Base-by-base conservation (phyloP, 192 early-diverging fungal species). In the Entophlyctis luteolus region DNA sequence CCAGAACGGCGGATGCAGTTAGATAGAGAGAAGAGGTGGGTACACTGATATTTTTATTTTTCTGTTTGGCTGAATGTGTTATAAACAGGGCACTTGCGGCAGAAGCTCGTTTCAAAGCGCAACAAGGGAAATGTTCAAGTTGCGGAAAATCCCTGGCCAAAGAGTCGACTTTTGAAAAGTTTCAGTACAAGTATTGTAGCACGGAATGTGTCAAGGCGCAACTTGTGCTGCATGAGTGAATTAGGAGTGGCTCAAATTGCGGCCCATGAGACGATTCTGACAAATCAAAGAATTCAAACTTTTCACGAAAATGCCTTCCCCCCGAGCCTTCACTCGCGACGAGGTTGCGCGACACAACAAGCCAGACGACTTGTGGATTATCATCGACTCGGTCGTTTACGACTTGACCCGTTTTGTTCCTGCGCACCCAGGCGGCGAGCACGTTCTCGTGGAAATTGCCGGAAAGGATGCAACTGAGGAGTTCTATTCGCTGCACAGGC, bases 381-480 rank as follows among this genome's bases (percentile, higher is more conserved):
- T 73, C 27, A 70, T 73, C 49, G 72, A 73, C 36, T 49, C 54
- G 8, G 35, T 60, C 29, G 72, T 73, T 8, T 73, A 49, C 33
- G 72, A 73, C 36, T 45, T 73, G 16, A 73, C 65, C 5, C 73
- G 75, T 31, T 78, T 78, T 53, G 31, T 70, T 14, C 29, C 31
- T 27, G 70, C 70, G 20, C 73, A 76, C 55, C 72, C 73, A 8
- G 73, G 70, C 5, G 71, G 62, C 6, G 53, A 67, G 67, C 87
- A 89, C 72, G 77, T 90, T 29, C 77, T 90, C 28, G 65, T 89
- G 28, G 84, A 70, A 29, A 84, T 85, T 23, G 88, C 88, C 23
- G 91, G 91, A 42, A 80, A 74, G 14, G 91, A 93, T 73, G 91
- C 91, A 29, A 78, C 88, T 23, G 89, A 90, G 75, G 88, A 92